A percentile compares a stretch with the other conserved stretches of the same genome.
phyloP scores from a whole-genome alignment of 805 yeast species.

The Candida taoyuanica region DNA sequence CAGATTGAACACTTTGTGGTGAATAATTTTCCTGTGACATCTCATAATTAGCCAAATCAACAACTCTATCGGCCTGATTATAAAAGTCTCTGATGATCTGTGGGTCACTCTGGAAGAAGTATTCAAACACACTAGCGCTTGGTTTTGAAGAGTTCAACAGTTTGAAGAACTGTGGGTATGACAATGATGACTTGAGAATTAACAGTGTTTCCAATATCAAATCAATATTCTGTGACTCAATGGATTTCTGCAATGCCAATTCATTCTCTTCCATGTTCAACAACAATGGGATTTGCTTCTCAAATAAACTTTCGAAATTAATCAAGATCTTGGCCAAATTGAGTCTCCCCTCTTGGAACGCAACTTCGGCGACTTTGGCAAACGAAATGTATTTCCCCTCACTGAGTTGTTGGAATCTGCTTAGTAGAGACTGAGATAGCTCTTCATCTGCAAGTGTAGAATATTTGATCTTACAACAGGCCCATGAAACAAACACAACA shows the following conservation, averaged over 20 bases:
- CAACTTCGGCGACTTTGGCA: conserved; percentile 54
- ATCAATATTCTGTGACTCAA: conserved; percentile 38
- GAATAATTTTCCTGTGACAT: conserved; percentile 24
- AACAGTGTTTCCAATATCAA: conserved; percentile 54
- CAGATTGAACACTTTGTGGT: conserved; percentile 19
- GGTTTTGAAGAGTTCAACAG: conserved; percentile 45
- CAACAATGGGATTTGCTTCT: conserved; percentile 57
- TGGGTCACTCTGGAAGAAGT: conserved; percentile 31
- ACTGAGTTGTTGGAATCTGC: conserved; percentile 35
- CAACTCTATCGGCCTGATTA: conserved; percentile 57
- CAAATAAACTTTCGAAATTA: conserved; percentile 55
- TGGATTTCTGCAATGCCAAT: conserved; percentile 62
- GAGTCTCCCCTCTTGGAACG: conserved; percentile 78
- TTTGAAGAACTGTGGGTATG: conserved; percentile 66
- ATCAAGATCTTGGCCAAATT: conserved; percentile 63
- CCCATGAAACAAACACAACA: conserved; percentile 72
- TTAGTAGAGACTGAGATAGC: conserved; percentile 45
- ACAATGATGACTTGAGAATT: conserved; percentile 45
- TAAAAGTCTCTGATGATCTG: conserved; percentile 48
- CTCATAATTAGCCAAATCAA: conserved; percentile 41
- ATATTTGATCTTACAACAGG: conserved; percentile 58
- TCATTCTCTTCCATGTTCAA: conserved; percentile 69
- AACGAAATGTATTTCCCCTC: conserved; percentile 45
- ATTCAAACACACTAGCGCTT: conserved; percentile 33
- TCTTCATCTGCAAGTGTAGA: conserved; percentile 55